Evolutionary conservation across 2,329 filamentous ascomycete species (phyloP).

Genomic region (Sordariomycetes sp.): DNA sequence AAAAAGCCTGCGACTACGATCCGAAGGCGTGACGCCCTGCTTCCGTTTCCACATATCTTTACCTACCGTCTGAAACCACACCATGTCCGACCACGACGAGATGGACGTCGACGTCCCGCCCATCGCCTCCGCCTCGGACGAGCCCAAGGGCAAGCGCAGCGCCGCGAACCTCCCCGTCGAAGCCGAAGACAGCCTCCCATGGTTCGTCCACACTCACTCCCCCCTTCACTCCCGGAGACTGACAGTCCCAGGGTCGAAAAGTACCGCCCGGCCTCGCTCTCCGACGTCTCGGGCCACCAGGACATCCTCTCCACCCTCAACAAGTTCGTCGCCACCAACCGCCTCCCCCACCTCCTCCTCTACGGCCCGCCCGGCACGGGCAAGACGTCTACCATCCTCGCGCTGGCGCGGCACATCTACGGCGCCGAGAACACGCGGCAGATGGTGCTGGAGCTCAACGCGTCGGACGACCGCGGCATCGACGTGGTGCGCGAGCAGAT

Average conservation of each 20-base stretch:
- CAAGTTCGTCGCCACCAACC: slow-evolving; percentile 90
- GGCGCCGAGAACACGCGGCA: slow-evolving; percentile 86
- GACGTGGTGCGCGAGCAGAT: slow-evolving; percentile 98
- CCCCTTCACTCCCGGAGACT: slow-evolving; percentile 1
- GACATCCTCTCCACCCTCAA: slow-evolving; percentile 97
- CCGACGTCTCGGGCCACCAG: slow-evolving; percentile 91
- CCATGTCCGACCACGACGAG: slow-evolving; percentile 49
- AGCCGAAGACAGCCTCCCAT: slow-evolving; percentile 87
- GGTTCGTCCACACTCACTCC: slow-evolving; percentile 39
- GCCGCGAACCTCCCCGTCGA: slow-evolving; percentile 89
- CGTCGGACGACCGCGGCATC: slow-evolving; percentile 93
- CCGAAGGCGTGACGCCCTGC: background rate
- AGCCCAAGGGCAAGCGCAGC: slow-evolving; percentile 81
- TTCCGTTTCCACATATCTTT: background rate
- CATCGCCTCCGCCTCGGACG: slow-evolving; percentile 17
- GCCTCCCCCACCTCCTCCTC: slow-evolving; percentile 87
- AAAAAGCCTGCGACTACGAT: too few species aligned
- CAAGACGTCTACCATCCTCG: slow-evolving; percentile 94
- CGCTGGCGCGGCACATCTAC: slow-evolving; percentile 87
- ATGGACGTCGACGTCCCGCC: slow-evolving; percentile 49
- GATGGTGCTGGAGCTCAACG: slow-evolving; percentile 97
- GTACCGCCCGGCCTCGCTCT: slow-evolving; percentile 78
- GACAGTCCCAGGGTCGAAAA: slow-evolving; percentile 70
- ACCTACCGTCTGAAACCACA: slow-evolving; percentile 6
- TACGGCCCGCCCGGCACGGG: slow-evolving; percentile 95